Evolutionary conservation across 2,329 filamentous ascomycete genomes (phyloP).

Genomic region (Ceratocystis cacaofunesta): DNA sequence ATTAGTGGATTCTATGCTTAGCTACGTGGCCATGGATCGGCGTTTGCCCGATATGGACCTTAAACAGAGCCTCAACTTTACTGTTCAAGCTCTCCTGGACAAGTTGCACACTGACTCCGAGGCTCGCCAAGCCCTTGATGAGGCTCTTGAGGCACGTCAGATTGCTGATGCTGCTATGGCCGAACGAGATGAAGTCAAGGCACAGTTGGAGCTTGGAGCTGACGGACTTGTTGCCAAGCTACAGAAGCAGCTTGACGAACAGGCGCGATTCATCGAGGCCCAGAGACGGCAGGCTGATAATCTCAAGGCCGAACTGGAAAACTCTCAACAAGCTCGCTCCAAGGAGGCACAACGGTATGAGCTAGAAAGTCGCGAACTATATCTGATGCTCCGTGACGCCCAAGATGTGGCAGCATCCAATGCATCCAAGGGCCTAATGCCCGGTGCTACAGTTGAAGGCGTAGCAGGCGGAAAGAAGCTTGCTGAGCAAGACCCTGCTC

Average conservation of each 20-base stretch:
- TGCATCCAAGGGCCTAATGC: slow-evolving; percentile 38
- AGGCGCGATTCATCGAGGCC: slow-evolving; percentile 76
- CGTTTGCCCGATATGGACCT: slow-evolving; percentile 91
- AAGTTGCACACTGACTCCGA: slow-evolving; percentile 95
- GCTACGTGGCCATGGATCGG: slow-evolving; percentile 96
- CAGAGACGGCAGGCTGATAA: slow-evolving; percentile 74
- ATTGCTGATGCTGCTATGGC: slow-evolving; percentile 92
- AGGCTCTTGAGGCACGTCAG: slow-evolving; percentile 76
- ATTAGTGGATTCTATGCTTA: slow-evolving; percentile 95
- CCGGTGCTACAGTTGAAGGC: slow-evolving; percentile 19
- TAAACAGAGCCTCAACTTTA: slow-evolving; percentile 94
- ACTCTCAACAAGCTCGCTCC: slow-evolving; percentile 67
- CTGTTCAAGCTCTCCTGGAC: slow-evolving; percentile 86
- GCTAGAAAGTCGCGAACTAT: slow-evolving; percentile 87
- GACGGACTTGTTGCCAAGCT: slow-evolving; percentile 87
- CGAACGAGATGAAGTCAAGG: slow-evolving; percentile 87
- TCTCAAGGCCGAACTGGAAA: slow-evolving; percentile 77
- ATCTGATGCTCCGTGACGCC: slow-evolving; percentile 94
- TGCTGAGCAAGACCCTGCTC: slow-evolving; percentile 51
- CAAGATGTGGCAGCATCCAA: slow-evolving; percentile 90
- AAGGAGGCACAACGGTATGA: slow-evolving; percentile 92
- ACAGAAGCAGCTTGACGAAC: slow-evolving; percentile 87
- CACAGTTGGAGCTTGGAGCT: slow-evolving; percentile 76
- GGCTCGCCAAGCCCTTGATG: slow-evolving; percentile 79
- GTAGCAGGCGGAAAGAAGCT: slow-evolving; percentile 35